Conservation (phyloP, 2,329 filamentous ascomycete genomes). For the Ophiostoma pallidulum region DNA sequence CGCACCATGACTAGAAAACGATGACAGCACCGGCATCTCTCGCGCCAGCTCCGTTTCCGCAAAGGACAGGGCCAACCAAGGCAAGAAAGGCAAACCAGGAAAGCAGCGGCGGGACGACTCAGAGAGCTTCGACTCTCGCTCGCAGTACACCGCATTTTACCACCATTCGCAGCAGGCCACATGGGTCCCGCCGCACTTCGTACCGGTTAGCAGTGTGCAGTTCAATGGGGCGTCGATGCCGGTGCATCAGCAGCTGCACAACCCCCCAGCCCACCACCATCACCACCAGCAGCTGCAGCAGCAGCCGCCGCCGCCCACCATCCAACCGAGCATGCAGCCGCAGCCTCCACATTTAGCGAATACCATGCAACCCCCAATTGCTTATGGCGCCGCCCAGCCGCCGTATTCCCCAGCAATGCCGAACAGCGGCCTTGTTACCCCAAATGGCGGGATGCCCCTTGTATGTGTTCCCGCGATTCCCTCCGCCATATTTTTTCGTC, state of each 20-base stretch:
- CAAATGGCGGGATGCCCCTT: conserved; percentile 26
- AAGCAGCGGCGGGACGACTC: conserved; percentile 56
- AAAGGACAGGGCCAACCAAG: conserved; percentile 63
- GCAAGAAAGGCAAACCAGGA: conserved; percentile 58
- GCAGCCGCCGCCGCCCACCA: too few relatives aligned
- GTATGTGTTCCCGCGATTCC: conserved; percentile 27
- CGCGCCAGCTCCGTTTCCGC: conserved; percentile 79
- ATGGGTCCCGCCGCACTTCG: conserved; percentile 49
- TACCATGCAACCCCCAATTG: conserved; percentile 38
- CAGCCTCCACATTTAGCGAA: conserved; percentile 4
- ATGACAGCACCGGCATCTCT: conserved; percentile 68
- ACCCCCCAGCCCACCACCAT: not conserved
- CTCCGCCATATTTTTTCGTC: too few relatives aligned
- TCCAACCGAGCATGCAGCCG: not conserved
- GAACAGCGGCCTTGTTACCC: conserved; percentile 30
- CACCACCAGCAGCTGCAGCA: not conserved
- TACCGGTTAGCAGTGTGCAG: conserved; percentile 34
- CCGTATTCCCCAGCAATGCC: conserved; percentile 35
- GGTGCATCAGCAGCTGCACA: not conserved
- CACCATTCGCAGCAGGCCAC: conserved; percentile 43
- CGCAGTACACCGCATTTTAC: conserved; percentile 62
- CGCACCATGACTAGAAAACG: conserved; percentile 49
- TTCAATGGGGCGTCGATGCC: conserved; percentile 29
- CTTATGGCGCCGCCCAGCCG: conserved; percentile 35
- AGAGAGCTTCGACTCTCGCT: conserved; percentile 55